Evolutionary conservation across 2,329 filamentous ascomycete genomes (phyloP).

Genomic region (Fusarium albidum): DNA sequence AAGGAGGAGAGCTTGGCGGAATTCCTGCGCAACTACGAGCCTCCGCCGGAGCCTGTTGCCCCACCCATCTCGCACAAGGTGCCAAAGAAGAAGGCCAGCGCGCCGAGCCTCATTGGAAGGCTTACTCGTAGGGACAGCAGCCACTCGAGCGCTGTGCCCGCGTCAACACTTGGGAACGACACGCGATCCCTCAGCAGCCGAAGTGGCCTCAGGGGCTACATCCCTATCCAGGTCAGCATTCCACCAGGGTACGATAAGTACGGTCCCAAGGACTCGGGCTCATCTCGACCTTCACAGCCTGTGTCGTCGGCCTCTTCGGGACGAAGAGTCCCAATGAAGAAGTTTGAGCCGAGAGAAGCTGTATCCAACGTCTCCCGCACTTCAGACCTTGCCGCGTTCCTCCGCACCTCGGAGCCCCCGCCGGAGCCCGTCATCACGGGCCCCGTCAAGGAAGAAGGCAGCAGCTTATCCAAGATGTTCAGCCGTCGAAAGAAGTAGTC

Average conservation of each 20-base stretch:
- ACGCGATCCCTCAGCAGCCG: constrained; percentile 52
- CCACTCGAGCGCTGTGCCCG: constrained; percentile 34
- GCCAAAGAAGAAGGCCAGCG: constrained; percentile 71
- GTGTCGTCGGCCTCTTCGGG: constrained; percentile 41
- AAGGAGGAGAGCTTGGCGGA: constrained; percentile 76
- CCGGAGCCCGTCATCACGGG: constrained; percentile 44
- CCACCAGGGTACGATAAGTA: constrained; percentile 56
- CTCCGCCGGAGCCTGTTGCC: constrained; percentile 61
- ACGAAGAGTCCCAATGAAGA: constrained; percentile 62
- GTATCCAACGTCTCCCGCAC: constrained; percentile 62
- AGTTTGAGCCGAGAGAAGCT: constrained; percentile 65
- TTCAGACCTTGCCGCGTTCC: constrained; percentile 75
- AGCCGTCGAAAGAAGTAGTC: constrained; percentile 58
- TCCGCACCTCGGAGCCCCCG: constrained; percentile 74
- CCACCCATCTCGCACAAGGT: constrained; percentile 45
- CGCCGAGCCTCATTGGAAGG: constrained; percentile 68
- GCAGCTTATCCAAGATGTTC: constrained; percentile 58
- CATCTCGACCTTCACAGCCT: constrained; percentile 31
- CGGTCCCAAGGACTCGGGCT: constrained; percentile 39
- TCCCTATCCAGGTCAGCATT: constrained; percentile 62
- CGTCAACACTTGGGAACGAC: constrained; percentile 38
- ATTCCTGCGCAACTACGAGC: constrained; percentile 75
- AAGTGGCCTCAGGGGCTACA: constrained; percentile 51
- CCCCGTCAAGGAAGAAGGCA: constrained; percentile 48
- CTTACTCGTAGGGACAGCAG: constrained; percentile 55